Conservation (phyloP, 2,329 filamentous ascomycete species). For the Davidsoniella eucalypti region DNA sequence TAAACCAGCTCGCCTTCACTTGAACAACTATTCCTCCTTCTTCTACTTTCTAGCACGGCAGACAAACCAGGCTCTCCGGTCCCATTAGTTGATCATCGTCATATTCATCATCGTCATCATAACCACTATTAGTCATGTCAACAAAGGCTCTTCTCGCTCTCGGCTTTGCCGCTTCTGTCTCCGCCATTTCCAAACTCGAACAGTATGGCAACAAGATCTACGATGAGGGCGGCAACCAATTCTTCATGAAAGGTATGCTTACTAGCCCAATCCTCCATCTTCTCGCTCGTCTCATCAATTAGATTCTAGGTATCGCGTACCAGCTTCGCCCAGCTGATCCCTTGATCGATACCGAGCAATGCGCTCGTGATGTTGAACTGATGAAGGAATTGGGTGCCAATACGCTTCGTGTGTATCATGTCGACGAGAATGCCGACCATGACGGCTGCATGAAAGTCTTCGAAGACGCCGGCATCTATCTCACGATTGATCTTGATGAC, state of each 20-base stretch:
- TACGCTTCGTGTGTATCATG: conserved; percentile 76
- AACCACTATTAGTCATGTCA: not conserved
- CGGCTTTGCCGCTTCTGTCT: conserved; percentile 18
- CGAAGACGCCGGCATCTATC: conserved; percentile 64
- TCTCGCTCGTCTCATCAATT: not conserved
- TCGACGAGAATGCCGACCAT: conserved; percentile 56
- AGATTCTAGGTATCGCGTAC: conserved; percentile 51
- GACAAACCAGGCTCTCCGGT: too few species aligned
- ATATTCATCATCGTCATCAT: not conserved
- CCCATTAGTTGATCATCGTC: not conserved
- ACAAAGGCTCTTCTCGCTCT: not conserved
- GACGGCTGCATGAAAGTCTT: conserved; percentile 68
- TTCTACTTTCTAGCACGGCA: not conserved
- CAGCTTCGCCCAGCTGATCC: conserved; percentile 47
- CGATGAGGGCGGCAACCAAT: conserved; percentile 61
- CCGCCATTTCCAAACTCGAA: conserved; percentile 32
- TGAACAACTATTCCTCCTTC: not conserved
- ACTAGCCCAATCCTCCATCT: not conserved
- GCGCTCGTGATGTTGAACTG: conserved; percentile 53
- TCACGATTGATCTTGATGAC: conserved; percentile 70
- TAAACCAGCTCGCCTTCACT: not conserved
- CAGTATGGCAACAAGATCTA: conserved; percentile 71
- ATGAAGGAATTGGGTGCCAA: conserved; percentile 74
- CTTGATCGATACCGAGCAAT: conserved; percentile 59
- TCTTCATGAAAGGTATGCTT: conserved; percentile 64